Evolutionary conservation across 164 flowering plant species (phyloP).

Genomic region (Magnolia changhungtana): DNA sequence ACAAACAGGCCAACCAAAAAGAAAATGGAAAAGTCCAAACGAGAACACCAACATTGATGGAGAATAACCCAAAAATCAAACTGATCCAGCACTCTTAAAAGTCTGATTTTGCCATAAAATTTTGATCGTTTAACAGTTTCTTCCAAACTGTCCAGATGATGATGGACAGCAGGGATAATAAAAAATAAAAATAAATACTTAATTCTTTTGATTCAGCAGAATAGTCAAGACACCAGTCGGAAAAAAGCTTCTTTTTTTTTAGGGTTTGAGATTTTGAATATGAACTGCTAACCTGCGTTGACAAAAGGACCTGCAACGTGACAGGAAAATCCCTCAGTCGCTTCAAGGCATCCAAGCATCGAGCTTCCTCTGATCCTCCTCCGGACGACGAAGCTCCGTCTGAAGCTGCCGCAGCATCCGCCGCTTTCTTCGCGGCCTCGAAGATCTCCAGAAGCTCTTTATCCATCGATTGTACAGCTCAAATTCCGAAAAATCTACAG

Average conservation of each 20-base stretch:
- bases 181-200: not conserved
- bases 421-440: conserved; percentile 79
- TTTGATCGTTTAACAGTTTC: too few relatives aligned
- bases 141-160: too few relatives aligned
- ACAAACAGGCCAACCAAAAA: not conserved
- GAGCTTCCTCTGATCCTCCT: conserved; percentile 47
- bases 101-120: too few relatives aligned
- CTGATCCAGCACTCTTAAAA: too few relatives aligned
- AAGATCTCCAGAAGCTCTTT: conserved; percentile 70
- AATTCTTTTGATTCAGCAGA: not conserved
- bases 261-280: not conserved
- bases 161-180: not conserved
- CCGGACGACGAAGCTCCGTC: conserved; percentile 27
- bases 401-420: conserved; percentile 49
- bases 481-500: not conserved
- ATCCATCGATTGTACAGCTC: conserved; percentile 42
- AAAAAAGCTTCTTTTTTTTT: too few relatives aligned
- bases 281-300: conserved; percentile 55
- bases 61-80: too few relatives aligned
- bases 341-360: conserved; percentile 66
- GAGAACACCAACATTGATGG: not conserved
- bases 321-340: conserved; percentile 64
- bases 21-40: not conserved
- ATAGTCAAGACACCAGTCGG: not conserved
- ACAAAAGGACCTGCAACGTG: conserved; percentile 58